These are phyloP conservation scores for Cadophora gregata DNA, from an alignment of 2,329 filamentous ascomycete species.

Conservation along the genomic window DNA sequence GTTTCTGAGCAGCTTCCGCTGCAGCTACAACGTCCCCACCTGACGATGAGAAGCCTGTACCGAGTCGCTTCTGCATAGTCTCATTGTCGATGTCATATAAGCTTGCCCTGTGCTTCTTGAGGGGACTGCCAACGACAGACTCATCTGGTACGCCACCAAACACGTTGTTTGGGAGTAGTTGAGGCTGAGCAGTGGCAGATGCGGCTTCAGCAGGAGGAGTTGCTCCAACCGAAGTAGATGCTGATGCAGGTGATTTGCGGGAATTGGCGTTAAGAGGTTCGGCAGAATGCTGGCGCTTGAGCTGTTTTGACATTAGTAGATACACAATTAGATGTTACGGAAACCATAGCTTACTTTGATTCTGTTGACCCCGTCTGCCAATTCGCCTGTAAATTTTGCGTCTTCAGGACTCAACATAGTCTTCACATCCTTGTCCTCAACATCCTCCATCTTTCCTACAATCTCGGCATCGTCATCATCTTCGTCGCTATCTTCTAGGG, in stretches of 20 bases:
- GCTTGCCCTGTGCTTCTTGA: constrained; percentile 77
- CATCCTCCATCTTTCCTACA: constrained; percentile 68
- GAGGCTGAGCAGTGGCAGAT: constrained; percentile 43
- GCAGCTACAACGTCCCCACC: constrained; percentile 38
- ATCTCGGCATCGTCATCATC: constrained; percentile 72
- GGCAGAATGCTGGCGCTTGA: constrained; percentile 80
- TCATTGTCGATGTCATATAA: constrained; percentile 55
- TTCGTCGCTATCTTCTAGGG: constrained; percentile 75
- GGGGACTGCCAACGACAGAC: constrained; percentile 66
- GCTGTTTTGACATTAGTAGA: constrained; percentile 55
- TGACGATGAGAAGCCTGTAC: constrained; percentile 33
- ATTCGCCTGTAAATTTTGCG: constrained; percentile 72
- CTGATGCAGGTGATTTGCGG: constrained; percentile 54
- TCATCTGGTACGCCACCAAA: constrained; percentile 55
- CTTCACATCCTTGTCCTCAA: constrained; percentile 65
- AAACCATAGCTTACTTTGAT: constrained; percentile 67
- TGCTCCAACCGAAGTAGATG: constrained; percentile 48
- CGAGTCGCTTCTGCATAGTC: constrained; percentile 39
- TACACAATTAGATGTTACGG: not conserved
- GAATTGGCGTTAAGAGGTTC: constrained; percentile 63
- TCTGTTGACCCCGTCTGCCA: constrained; percentile 80
- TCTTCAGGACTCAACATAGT: constrained; percentile 72
- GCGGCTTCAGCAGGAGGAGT: constrained; percentile 51
- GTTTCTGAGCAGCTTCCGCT: constrained; percentile 41
- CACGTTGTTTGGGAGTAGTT: constrained; percentile 44